Conservation (phyloP, 2,329 filamentous ascomycete genomes). For the Mollisiaceae sp. region DNA sequence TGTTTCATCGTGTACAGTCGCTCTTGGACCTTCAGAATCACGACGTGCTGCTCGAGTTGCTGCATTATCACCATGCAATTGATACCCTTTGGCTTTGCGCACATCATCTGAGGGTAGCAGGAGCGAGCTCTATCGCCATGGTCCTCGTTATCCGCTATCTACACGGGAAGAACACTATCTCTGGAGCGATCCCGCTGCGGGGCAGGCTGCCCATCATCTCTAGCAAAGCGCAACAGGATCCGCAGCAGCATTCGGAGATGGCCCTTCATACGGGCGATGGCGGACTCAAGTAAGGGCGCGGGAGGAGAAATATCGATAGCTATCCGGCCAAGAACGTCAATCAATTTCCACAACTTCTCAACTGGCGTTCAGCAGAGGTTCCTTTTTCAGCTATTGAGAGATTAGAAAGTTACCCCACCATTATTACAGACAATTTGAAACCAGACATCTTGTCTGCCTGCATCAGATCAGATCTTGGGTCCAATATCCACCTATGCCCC, state of each 20-base stretch:
- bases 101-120: neutral
- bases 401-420: neutral
- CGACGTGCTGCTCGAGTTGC: constrained; percentile 4
- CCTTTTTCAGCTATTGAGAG: neutral
- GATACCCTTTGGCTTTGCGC: neutral
- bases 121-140: neutral
- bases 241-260: neutral
- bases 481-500: neutral
- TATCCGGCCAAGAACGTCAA: neutral
- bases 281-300: neutral
- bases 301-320: neutral
- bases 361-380: neutral
- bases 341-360: neutral
- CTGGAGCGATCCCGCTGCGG: neutral
- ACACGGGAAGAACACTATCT: neutral
- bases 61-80: neutral
- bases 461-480: neutral
- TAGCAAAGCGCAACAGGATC: neutral
- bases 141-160: neutral
- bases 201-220: neutral
- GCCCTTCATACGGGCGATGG: neutral
- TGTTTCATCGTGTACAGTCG: neutral
- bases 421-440: neutral
- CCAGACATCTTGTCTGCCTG: neutral
- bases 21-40: neutral